A percentile compares a stretch with the other conserved stretches of the same genome.
Conservation (phyloP, 768 basidiomycete genomes). For the Mycena alexandri region DNA sequence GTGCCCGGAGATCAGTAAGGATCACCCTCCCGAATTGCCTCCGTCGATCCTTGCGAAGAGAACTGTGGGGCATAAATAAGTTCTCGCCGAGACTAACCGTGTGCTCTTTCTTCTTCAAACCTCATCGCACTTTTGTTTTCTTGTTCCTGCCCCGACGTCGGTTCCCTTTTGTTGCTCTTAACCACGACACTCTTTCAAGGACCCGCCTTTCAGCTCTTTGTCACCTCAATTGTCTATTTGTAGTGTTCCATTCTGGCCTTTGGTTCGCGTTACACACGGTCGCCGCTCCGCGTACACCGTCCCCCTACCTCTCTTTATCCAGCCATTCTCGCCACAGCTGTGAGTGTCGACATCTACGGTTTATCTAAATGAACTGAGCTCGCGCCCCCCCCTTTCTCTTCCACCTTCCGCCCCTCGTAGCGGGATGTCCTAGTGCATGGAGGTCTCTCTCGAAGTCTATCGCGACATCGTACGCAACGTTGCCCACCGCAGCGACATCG, state of each 20-base stretch:
- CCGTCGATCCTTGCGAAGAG: slow-evolving; percentile 20
- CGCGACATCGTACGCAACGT: slow-evolving; percentile 68
- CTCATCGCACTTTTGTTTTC: neutral
- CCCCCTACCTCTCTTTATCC: neutral
- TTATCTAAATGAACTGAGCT: slow-evolving; percentile 4
- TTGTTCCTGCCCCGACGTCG: neutral
- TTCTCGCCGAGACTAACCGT: slow-evolving; percentile 16
- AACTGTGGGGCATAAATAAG: slow-evolving; percentile 21
- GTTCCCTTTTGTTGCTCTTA: neutral
- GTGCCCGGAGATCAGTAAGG: neutral
- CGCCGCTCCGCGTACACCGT: neutral
- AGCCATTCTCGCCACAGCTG: neutral
- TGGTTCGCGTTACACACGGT: neutral
- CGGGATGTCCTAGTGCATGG: slow-evolving; percentile 54
- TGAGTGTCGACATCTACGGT: neutral
- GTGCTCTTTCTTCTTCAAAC: slow-evolving; percentile 1
- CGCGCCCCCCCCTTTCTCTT: neutral
- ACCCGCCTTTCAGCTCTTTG: neutral
- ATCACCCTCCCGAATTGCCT: slow-evolving; percentile 34
- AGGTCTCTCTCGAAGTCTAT: slow-evolving; percentile 70
- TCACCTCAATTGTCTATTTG: neutral
- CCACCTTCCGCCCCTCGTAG: neutral
- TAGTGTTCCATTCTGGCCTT: neutral
- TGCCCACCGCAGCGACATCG: slow-evolving; percentile 65
- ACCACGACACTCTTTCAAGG: slow-evolving; percentile 13